Percentiles rank a stretch among this genome's conserved stretches.
These are phyloP conservation scores for Kalanchoe fedtschenkoi DNA, from an alignment of 164 flowering plant genomes.

Conservation along the genomic window DNA sequence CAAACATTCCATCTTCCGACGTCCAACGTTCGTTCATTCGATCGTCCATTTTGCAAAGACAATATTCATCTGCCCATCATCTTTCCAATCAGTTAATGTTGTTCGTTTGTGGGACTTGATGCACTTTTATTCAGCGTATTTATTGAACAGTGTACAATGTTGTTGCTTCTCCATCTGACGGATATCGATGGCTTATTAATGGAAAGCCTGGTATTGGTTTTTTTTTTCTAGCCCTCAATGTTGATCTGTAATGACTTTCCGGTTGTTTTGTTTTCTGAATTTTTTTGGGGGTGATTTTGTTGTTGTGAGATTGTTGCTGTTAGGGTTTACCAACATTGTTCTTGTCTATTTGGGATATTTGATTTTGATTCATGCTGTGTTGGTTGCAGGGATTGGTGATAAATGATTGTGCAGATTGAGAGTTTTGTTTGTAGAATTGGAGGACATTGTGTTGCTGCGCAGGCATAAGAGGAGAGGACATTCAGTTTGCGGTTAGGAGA, in stretches of 20 bases:
- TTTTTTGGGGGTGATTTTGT: not conserved
- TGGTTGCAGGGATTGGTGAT: not conserved
- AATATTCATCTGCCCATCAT: not conserved
- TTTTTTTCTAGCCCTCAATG: not conserved
- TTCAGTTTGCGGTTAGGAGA: not conserved
- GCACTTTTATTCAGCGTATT: not conserved
- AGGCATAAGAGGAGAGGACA: not conserved
- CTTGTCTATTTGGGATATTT: not conserved
- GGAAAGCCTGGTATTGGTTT: not conserved
- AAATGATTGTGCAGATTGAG: not conserved
- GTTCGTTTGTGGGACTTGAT: not conserved
- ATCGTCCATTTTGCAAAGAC: too few relatives aligned
- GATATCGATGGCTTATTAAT: not conserved
- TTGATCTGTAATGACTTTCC: not conserved
- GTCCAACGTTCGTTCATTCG: too few relatives aligned
- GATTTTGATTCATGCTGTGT: not conserved
- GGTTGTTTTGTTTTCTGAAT: not conserved
- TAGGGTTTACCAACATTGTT: not conserved
- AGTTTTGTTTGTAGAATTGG: not conserved
- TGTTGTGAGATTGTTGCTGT: not conserved
- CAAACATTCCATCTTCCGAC: too few relatives aligned
- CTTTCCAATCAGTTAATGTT: not conserved
- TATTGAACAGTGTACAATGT: not conserved
- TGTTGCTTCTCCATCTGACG: not conserved
- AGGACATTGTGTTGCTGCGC: not conserved